phyloP scores from a whole-genome alignment of 306 rosid genomes.

The Chamaecrista fasciculata region DNA sequence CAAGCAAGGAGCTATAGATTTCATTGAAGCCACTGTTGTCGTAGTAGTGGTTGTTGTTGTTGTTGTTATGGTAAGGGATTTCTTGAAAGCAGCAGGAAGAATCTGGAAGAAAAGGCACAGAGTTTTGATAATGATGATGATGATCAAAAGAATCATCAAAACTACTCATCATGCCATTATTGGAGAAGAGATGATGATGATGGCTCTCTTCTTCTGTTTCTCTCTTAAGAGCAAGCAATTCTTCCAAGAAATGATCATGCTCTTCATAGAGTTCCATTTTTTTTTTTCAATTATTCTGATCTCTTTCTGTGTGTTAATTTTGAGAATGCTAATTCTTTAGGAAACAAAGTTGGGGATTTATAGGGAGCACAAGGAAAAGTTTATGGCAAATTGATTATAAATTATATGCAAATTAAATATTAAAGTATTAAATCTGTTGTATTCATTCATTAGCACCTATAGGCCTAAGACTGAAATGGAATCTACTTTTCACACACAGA shows the following conservation, averaged over 20 bases:
- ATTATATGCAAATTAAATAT: constrained; percentile 12
- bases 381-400: constrained; percentile 27
- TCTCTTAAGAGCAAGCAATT: constrained; percentile 51
- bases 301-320: constrained; percentile 21
- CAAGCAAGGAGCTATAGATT: constrained; percentile 37
- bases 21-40: constrained; percentile 42
- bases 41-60: not conserved
- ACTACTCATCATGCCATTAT: constrained; percentile 41
- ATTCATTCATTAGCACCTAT: constrained; percentile 15
- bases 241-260: constrained; percentile 57
- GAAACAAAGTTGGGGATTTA: constrained; percentile 44
- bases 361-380: constrained; percentile 36
- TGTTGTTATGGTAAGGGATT: constrained; percentile 38
- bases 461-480: constrained; percentile 36
- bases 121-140: too few species aligned
- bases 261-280: constrained; percentile 58
- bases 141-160: too few species aligned
- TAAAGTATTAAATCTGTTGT: constrained; percentile 15
- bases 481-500: constrained; percentile 31
- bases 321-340: constrained; percentile 35
- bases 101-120: constrained; percentile 31
- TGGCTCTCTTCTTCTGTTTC: constrained; percentile 55
- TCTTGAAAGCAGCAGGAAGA: constrained; percentile 32
- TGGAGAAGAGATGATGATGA: constrained; percentile 43
- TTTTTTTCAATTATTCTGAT: not conserved